Base-by-base conservation (phyloP, 1,284 basidiomycete genomes). In the Neolentinus lepideus region DNA sequence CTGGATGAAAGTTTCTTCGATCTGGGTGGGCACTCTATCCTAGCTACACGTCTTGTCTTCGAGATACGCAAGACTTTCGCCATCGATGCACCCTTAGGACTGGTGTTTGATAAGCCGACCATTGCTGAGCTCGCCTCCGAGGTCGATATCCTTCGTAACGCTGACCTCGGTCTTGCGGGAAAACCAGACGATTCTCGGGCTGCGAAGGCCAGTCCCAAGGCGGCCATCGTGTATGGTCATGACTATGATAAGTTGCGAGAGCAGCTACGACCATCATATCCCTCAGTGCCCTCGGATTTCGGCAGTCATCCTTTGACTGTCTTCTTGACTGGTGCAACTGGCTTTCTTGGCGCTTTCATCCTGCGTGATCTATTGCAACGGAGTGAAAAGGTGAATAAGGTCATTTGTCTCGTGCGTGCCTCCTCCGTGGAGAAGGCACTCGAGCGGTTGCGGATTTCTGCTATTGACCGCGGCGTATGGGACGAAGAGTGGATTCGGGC, bases 1-100 rank as follows among this genome's bases (percentile, higher is more conserved):
- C 71, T 91, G 10, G 90, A 98, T 68, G 97, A 99, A 67, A 93
- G 84, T 70, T 99, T 99, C 82, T 99, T 98, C 73, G 97, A 99
- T 71, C 80, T 99, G 27, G 97, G 97, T 36, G 97, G 97, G 1
- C 97, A 99, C 74, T 99, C 97, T 12, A 98, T 99, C 65, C 83
- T 99, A 24, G 97, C 96, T 0, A 99, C 96, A 2, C 86, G 96
- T 27, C 83, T 99, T 59, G 93, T 99, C 62, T 99, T 99, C 67
- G 94, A 98, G 71, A 88, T 99, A 58, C 88, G 97, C 67, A 98
- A 96, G 74, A 75, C 80, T 0, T 96, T 99, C 67, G 88, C 96
- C 12, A 81, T 98, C 45, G 88, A 95, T 58, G 93, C 93, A 2
- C 96, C 97, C 0, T 77, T 99, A 19, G 93, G 94, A 9, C 77